Base-by-base conservation (phyloP, 78 protist species). In the Emiliania huxleyi region DNA sequence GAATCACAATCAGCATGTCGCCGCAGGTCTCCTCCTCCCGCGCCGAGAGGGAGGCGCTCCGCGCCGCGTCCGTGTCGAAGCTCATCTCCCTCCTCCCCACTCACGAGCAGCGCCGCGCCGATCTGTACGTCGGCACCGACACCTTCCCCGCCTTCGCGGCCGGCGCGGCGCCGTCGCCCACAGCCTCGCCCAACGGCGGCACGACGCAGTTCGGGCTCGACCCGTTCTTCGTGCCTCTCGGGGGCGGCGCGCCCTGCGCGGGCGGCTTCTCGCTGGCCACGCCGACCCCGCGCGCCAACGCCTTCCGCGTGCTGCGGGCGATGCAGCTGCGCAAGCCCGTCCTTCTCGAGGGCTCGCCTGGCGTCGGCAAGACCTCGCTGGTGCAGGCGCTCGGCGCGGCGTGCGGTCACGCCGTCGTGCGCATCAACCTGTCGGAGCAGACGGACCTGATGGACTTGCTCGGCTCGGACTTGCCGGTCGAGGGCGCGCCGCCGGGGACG, bases 401-500 rank as follows among this genome's bases (percentile, higher is more conserved):
- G 33, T 6, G 97, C 0, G 98, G 98, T 2, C 91, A 95, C 52
- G 1, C 42, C 3, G 94, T 98, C 1, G 98, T 97, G 44, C 97
- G 99, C 38, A 96, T 99, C 94, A 99, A 99, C 92, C 96, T 99
- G n/a, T 96, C 98, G 0, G 99, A 99, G 46, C 99, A 99, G 95
- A 98, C 99, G 3, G 99, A 99, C 91, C 92, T 99, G 62, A 95
- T 95, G 97, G 99, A 99, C 69, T 93, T 99, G 89, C 92, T 99
- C 18, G 99, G 99, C 0, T 35, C 98, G 0, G 99, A 98, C 75
- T 91, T 99, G 21, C 99, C 99, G 23, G 96, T 91, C 19, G 99
- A 96, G 37, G 97, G 96, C 38, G 89, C 77, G 18, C 40, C 87
- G 33, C n/a, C 49, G 4, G 85, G 85, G 33, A 77, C 85, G 11